Evolutionary conservation across 192 early-diverging fungal genomes (phyloP), one percentile per base, ranked within the genome.

Genomic region (Coemansia asiatica): DNA sequence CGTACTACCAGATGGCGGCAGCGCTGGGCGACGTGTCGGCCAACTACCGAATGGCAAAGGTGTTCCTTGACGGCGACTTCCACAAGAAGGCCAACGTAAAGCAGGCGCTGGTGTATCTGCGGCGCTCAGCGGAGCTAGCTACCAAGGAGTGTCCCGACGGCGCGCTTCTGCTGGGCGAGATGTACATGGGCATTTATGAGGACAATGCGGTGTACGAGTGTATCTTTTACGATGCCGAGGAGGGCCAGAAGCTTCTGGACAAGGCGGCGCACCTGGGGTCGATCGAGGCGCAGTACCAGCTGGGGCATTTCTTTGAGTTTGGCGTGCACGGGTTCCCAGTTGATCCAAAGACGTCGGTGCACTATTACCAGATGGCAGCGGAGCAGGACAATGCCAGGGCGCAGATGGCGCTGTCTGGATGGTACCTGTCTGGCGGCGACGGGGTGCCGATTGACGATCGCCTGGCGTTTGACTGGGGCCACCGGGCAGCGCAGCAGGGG

Each of bases 391-490:
- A 91, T 54, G 87, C 84, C 18, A 83, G 93, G 72, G 91, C 94
- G 31, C 90, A 93, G 89, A 89, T 98, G 80, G 91, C 88, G 53
- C 81, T 98, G 13, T 88, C 89, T 48, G 91, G 90, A 12, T 92
- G 94, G 87, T 95, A 94, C 63, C 71, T 95, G 18, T 87, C 86
- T 22, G 94, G 94, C 44, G 85, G 88, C 12, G 84, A 90, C 38
- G 86, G 87, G 38, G 77, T 71, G 16, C 74, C 91, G 19, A 78
- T 83, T 51, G 85, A 90, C 66, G 90, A 93, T 63, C 71, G 78
- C 2, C 82, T 91, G 57, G 92, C 94, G 2, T 89, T 90, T 66
- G 85, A 90, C 61, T 94, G 94, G 88, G 92, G 90, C 56, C 81
- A 80, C 36, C 83, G 84, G n/a, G 91, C 94, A 4, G 94, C 95